Percentiles rank a stretch among this genome's conserved stretches.
phyloP scores from a whole-genome alignment of 768 basidiomycete species.

The Russula earlei region DNA sequence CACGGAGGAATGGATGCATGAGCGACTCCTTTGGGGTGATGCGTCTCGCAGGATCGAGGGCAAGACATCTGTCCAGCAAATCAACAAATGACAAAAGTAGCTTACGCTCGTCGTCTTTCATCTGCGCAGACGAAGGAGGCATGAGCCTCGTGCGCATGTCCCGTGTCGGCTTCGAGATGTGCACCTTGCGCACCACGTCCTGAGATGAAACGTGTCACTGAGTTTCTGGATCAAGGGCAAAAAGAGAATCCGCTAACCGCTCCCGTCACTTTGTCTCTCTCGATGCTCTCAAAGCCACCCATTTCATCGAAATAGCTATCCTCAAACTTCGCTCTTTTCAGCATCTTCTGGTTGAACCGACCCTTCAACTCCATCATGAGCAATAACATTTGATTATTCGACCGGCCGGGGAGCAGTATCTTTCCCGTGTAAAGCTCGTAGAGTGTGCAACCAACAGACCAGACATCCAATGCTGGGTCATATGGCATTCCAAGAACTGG shows the following conservation, averaged over 20 bases:
- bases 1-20: constrained; percentile 75
- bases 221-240: constrained; percentile 5
- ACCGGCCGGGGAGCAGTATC: constrained; percentile 92
- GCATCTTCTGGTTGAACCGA: constrained; percentile 84
- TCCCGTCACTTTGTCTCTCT: constrained; percentile 77
- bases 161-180: constrained; percentile 71
- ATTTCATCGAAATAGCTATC: constrained; percentile 91
- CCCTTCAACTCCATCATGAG: constrained; percentile 98
- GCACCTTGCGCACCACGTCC: constrained; percentile 75
- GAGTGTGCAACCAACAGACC: constrained; percentile 97
- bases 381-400: constrained; percentile 96
- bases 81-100: constrained; percentile 75
- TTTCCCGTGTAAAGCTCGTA: constrained; percentile 94
- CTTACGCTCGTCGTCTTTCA: constrained; percentile 86
- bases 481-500: constrained; percentile 92
- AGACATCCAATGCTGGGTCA: constrained; percentile 87
- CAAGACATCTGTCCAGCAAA: constrained; percentile 82
- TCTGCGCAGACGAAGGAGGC: constrained; percentile 65
- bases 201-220: constrained; percentile 27
- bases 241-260: constrained; percentile 44
- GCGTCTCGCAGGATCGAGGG: constrained; percentile 77
- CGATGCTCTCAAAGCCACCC: constrained; percentile 76
- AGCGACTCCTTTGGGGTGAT: constrained; percentile 88
- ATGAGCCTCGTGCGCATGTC: constrained; percentile 79
- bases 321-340: constrained; percentile 91